Evolutionary conservation across 257 asterid genomes (phyloP), one percentile per base, ranked within the genome.

Genomic region (Solanum dulcamara): DNA sequence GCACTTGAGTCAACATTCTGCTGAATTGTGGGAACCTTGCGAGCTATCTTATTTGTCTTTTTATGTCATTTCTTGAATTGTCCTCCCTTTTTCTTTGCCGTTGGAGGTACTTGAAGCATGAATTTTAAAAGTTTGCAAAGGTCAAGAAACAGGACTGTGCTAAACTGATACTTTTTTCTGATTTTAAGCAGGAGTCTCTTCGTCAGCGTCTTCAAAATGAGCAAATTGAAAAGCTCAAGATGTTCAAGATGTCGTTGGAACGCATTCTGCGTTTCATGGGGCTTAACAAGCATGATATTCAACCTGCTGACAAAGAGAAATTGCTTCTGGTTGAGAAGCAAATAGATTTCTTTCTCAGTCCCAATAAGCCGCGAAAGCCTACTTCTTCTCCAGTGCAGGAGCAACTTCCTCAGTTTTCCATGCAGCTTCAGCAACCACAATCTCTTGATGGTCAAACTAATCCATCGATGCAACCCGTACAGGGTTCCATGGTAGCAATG

Each of bases 391-490:
- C 91, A 89, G 94, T 92, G 88, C 98, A 89, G 89, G 97, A 11
- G 35, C 18, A 24, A 24, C 68, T 60, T 24, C 33, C 68, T 60
- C 68, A 5, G 60, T 6, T 24, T 53, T 53, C 0, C 60, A 53
- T 53, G 60, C 60, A 53, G 59, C 59, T 74, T 55, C 98, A 90
- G 86, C 94, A 92, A 90, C 88, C 92, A 84, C 98, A 92, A 81
- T 86, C 93, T 87, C 97, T 83, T 85, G 99, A 94, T 68, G 93
- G 90, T 89, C 97, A 93, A 92, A 91, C 93, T 91, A 96, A 89
- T 87, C 72, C 93, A 32, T 96, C 94, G 90, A 88, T 90, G 95
- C 98, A 92, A 86, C 81, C 93, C 46, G 85, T 91, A 48, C 97
- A 92, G 81, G 89, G 92, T 88, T 84, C 94, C 20, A 92, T 92